phyloP scores from a whole-genome alignment of 495 filamentous ascomycete species.

The Ramalina intermedia region DNA sequence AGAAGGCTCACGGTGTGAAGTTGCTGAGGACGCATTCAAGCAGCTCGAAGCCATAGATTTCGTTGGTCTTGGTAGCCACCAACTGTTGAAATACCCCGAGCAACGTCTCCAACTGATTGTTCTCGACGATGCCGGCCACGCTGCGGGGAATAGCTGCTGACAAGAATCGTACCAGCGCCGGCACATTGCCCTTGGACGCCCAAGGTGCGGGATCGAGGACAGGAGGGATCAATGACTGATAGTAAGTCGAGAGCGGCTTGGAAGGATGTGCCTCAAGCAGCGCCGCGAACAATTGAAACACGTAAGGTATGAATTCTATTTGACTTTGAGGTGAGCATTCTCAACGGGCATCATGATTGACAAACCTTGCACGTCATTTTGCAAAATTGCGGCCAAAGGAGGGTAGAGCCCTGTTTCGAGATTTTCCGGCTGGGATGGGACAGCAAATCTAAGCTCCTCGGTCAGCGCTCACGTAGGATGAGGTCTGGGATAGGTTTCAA shows the following conservation, averaged over 20 bases:
- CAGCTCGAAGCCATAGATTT: constrained; percentile 75
- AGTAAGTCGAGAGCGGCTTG: constrained; percentile 56
- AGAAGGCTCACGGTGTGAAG: constrained; percentile 48
- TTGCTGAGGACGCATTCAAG: constrained; percentile 62
- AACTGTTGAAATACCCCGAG: constrained; percentile 89
- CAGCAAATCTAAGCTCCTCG: constrained; percentile 43
- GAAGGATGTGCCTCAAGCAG: constrained; percentile 72
- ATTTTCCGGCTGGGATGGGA: constrained; percentile 49
- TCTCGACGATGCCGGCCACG: constrained; percentile 51
- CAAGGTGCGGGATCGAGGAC: constrained; percentile 66
- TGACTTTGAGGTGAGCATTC: constrained; percentile 9
- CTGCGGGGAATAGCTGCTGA: constrained; percentile 68
- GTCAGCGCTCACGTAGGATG: neutral
- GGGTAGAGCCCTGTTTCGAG: constrained; percentile 64
- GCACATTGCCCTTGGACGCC: constrained; percentile 85
- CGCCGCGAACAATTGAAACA: constrained; percentile 88
- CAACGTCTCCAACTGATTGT: constrained; percentile 65
- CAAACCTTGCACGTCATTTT: constrained; percentile 65
- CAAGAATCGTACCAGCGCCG: constrained; percentile 75
- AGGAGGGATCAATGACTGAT: constrained; percentile 57
- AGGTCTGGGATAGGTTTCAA: neutral
- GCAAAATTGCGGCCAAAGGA: constrained; percentile 62
- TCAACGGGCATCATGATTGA: neutral
- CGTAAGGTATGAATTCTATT: constrained; percentile 85
- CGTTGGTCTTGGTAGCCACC: constrained; percentile 54